phyloP scores from a whole-genome alignment of 768 basidiomycete species.

The Boletus edulis region DNA sequence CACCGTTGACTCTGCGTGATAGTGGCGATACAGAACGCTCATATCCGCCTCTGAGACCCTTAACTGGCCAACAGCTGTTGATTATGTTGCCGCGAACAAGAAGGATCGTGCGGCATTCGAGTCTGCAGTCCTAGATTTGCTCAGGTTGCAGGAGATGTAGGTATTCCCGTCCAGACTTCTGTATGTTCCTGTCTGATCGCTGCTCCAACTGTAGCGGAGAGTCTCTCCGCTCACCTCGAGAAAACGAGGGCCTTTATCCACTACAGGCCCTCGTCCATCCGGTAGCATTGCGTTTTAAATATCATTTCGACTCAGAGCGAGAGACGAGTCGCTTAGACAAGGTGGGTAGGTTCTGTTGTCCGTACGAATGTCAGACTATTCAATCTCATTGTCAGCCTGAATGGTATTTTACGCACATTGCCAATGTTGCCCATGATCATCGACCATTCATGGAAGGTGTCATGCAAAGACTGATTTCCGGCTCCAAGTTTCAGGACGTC shows the following conservation, averaged over 20 bases:
- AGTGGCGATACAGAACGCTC: conserved; percentile 49
- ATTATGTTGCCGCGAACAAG: conserved; percentile 51
- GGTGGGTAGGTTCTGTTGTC: conserved; percentile 39
- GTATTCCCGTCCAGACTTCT: conserved; percentile 28
- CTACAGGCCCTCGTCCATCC: conserved; percentile 83
- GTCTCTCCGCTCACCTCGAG: conserved; percentile 36
- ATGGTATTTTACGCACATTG: conserved; percentile 93
- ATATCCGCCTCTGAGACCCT: conserved; percentile 65
- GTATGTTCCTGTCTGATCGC: conserved; percentile 1
- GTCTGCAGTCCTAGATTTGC: conserved; percentile 68
- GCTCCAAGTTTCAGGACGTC: conserved; percentile 59
- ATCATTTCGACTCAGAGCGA: conserved; percentile 86
- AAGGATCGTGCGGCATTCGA: conserved; percentile 69
- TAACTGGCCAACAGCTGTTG: conserved; percentile 80
- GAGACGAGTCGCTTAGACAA: conserved; percentile 93
- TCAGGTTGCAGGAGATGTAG: conserved; percentile 76
- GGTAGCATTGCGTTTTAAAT: conserved; percentile 85
- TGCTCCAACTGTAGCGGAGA: conserved; percentile 44
- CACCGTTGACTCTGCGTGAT: background rate
- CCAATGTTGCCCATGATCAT: conserved; percentile 87
- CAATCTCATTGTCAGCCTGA: conserved; percentile 65
- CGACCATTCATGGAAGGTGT: conserved; percentile 72
- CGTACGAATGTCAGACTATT: background rate
- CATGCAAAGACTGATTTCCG: conserved; percentile 66
- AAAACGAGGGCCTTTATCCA: conserved; percentile 66